phyloP scores from a whole-genome alignment of 108 stramenopile genomes.

The Epithemia pelagica region DNA sequence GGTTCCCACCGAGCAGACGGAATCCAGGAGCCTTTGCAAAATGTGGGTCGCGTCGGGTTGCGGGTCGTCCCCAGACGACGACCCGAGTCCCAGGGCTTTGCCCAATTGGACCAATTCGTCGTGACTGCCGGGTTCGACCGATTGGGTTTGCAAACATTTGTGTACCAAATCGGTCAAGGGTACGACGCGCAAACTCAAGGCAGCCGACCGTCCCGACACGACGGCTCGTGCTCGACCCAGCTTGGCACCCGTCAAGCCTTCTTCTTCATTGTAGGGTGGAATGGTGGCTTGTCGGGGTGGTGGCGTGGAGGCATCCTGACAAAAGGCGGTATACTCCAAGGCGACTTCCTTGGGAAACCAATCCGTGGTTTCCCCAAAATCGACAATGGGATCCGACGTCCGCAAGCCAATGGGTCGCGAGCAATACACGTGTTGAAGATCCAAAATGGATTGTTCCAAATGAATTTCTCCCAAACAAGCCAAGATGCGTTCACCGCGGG shows the following conservation, averaged over 20 bases:
- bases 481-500: constrained; percentile 75
- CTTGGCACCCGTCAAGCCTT: constrained; percentile 53
- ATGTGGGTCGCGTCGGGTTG: background rate
- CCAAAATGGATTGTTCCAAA: constrained; percentile 79
- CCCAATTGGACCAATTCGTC: constrained; percentile 49
- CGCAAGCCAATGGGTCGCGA: constrained; percentile 52
- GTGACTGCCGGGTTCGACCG: constrained; percentile 25
- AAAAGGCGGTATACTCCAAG: constrained; percentile 25
- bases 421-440: constrained; percentile 69
- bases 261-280: constrained; percentile 85
- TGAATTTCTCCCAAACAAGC: constrained; percentile 84
- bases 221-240: constrained; percentile 63
- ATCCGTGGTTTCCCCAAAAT: constrained; percentile 79
- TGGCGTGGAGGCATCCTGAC: constrained; percentile 19
- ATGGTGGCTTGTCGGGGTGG: constrained; percentile 64
- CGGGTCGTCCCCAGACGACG: constrained; percentile 1
- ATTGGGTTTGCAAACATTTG: constrained; percentile 19
- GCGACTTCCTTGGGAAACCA: constrained; percentile 73
- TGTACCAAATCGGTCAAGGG: constrained; percentile 49
- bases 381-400: constrained; percentile 80
- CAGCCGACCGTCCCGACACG: constrained; percentile 62
- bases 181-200: constrained; percentile 60
- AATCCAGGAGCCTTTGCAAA: background rate
- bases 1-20: constrained; percentile 20
- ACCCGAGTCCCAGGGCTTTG: constrained; percentile 43